Conservation (phyloP, 208 protist genomes). For the Leishmania lainsoni region DNA sequence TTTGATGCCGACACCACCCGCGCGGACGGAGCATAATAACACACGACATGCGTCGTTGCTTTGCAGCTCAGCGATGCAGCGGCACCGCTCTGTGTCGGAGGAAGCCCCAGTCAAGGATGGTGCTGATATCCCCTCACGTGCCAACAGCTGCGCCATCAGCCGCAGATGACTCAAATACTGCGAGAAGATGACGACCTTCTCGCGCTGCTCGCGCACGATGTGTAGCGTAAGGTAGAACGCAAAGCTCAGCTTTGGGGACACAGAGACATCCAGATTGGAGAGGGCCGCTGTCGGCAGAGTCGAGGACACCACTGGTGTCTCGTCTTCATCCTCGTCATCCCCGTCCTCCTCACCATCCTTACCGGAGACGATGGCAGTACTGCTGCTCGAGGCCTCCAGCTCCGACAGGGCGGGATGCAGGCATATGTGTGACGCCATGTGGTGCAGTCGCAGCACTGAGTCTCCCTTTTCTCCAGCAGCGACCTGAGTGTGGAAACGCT, state of each 20-base stretch:
- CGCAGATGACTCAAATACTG: slow-evolving; percentile 65
- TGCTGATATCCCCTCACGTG: slow-evolving; percentile 22
- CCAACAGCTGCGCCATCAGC: slow-evolving; percentile 48
- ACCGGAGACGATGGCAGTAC: not conserved
- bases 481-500: slow-evolving; percentile 22
- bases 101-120: slow-evolving; percentile 49
- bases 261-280: slow-evolving; percentile 29
- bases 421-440: slow-evolving; percentile 76
- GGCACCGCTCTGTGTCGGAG: slow-evolving; percentile 45
- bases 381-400: slow-evolving; percentile 2
- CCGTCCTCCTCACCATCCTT: slow-evolving; percentile 5
- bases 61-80: slow-evolving; percentile 72
- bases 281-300: slow-evolving; percentile 8
- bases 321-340: slow-evolving; percentile 27
- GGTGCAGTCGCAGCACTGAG: slow-evolving; percentile 52
- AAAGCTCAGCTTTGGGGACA: slow-evolving; percentile 75
- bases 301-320: not conserved
- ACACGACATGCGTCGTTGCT: slow-evolving; percentile 37
- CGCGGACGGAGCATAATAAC: slow-evolving; percentile 93
- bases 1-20: slow-evolving; percentile 94
- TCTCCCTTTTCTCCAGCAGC: slow-evolving; percentile 22
- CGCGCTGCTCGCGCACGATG: slow-evolving; percentile 45
- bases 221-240: slow-evolving; percentile 52
- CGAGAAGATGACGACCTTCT: slow-evolving; percentile 89
- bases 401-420: slow-evolving; percentile 52